These are phyloP conservation scores for Auricularia cornea DNA, from an alignment of 768 basidiomycete genomes.

Conservation along the genomic window DNA sequence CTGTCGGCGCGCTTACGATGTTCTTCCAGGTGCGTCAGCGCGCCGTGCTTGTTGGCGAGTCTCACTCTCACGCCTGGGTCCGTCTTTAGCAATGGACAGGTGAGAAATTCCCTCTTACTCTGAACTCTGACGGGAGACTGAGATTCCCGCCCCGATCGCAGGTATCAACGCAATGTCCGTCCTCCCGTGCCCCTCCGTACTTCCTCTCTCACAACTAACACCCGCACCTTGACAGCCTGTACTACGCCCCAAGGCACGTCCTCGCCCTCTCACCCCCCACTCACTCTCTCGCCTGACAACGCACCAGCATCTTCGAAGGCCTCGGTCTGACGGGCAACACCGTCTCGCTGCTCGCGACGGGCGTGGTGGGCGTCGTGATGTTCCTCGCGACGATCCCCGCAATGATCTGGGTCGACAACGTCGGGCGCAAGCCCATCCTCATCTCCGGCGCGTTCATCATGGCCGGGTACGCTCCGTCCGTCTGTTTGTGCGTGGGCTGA, in stretches of 20 bases:
- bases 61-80: no score
- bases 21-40: not conserved
- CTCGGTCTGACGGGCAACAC: conserved; percentile 55
- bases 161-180: conserved; percentile 48
- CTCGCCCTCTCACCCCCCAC: no score
- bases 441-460: conserved; percentile 68
- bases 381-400: conserved; percentile 74
- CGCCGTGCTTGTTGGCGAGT: not conserved
- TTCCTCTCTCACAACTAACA: conserved; percentile 18
- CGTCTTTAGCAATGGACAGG: conserved; percentile 32
- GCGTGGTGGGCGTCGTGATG: conserved; percentile 75
- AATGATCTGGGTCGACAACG: conserved; percentile 70
- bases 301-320: conserved; percentile 43
- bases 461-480: conserved; percentile 38
- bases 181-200: not conserved
- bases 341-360: conserved; percentile 49
- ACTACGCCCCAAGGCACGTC: conserved; percentile 54
- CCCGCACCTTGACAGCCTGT: conserved; percentile 41
- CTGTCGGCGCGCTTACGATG: conserved; percentile 43
- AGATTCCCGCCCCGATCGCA: conserved; percentile 60
- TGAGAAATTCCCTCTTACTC: no score
- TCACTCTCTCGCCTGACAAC: not conserved
- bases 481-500: no score
- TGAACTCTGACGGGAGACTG: not conserved
- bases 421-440: conserved; percentile 66